Evolutionary conservation across 2,329 filamentous ascomycete genomes (phyloP), one percentile per base, ranked within the genome.

Genomic region (Cladosporium sp.): DNA sequence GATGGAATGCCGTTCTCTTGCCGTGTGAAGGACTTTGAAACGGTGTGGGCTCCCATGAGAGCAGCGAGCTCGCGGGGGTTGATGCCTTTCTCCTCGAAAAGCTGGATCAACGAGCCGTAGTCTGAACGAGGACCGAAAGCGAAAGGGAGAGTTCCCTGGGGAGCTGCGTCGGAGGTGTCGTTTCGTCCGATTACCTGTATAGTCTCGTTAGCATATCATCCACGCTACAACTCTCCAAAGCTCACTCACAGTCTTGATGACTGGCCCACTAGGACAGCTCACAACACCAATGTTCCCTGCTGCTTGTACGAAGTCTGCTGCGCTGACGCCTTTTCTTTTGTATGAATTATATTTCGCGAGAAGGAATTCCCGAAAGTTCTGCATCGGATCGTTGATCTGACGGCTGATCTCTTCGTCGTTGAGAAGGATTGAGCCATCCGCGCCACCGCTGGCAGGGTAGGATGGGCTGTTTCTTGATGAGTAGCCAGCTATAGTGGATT

Each of bases 281-380:
- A 18, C 22, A 2, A 73, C 74, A 6, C 72, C 76, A 32, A 75
- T 66, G 49, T 64, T 52, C 8, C 52, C 70, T 2, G 70, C 75
- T 42, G 78, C 74, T 57, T 79, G 75, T 30, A 78, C 73, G 25
- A 81, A 63, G 59, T 82, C 78, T 7, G 78, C 78, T 55, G 76
- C 74, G 12, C 69, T 66, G 19, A 78, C 68, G 7, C 30, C 27
- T 15, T 41, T 29, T 8, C 22, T 43, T 32, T 43, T 38, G 46
- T 57, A 57, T n/a, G 41, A 38, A 16, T 67, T 62, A 53, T 71
- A 74, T 48, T 69, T 64, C n/a, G 55, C 52, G 45, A 71, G 68
- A 55, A 76, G 68, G 22, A 69, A 61, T 3, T 50, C 53, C 3
- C 68, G 69, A 38, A 77, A 72, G 4, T 55, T 60, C 51, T 71